These are phyloP conservation scores for Nannochloropsis salina DNA, from an alignment of 108 stramenopile genomes.

Conservation along the genomic window DNA sequence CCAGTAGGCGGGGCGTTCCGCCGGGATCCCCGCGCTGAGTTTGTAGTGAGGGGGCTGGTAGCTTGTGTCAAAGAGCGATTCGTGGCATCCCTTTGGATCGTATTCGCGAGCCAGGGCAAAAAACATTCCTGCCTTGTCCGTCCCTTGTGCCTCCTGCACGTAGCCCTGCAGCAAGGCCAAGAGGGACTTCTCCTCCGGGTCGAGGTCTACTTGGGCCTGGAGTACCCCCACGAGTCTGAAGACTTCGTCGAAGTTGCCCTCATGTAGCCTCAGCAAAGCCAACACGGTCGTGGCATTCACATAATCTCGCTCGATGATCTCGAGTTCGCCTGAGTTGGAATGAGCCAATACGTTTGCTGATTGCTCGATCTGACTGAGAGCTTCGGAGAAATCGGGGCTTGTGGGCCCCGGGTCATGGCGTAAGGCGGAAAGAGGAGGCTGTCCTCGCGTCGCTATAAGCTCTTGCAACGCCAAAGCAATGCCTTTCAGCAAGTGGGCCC, in stretches of 20 bases:
- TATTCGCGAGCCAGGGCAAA: background rate
- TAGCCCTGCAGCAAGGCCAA: background rate
- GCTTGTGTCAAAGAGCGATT: background rate
- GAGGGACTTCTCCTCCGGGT: background rate
- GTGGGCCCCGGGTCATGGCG: background rate
- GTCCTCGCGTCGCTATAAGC: background rate
- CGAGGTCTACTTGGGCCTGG: background rate
- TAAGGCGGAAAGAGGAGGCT: background rate
- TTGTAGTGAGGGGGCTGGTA: background rate
- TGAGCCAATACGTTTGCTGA: background rate
- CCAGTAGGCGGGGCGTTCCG: slow-evolving; percentile 1
- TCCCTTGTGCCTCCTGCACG: background rate
- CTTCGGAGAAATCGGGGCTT: background rate
- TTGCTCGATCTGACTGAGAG: background rate
- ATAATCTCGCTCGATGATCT: slow-evolving; percentile 15
- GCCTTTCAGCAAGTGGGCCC: background rate
- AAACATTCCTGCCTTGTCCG: background rate
- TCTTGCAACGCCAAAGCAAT: background rate
- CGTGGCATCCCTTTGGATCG: slow-evolving; percentile 3
- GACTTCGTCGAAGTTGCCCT: background rate
- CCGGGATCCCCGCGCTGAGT: background rate
- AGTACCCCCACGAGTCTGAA: background rate
- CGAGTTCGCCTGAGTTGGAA: background rate
- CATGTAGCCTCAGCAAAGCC: background rate
- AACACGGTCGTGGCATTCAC: background rate